These are phyloP conservation scores for Podaxis sp. DNA, from an alignment of 768 basidiomycete genomes.

Conservation along the genomic window DNA sequence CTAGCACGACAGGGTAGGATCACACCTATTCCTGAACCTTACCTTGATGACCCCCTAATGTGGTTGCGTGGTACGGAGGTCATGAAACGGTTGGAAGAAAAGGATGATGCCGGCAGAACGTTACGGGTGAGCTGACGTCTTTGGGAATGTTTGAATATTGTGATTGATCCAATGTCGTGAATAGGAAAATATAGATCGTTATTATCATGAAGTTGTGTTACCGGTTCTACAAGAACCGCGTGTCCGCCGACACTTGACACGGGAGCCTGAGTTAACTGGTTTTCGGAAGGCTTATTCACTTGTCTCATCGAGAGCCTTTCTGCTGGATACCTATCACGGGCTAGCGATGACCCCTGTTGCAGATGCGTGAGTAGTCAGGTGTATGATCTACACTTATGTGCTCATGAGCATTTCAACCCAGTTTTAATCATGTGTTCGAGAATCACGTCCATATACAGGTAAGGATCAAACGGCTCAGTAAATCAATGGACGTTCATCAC, in stretches of 20 bases:
- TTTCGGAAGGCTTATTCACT: constrained; percentile 59
- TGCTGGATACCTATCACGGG: constrained; percentile 79
- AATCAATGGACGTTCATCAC: constrained; percentile 13
- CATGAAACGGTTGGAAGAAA: constrained; percentile 36
- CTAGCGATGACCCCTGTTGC: constrained; percentile 85
- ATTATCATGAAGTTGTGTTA: constrained; percentile 36
- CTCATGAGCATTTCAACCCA: constrained; percentile 26
- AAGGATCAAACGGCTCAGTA: constrained; percentile 18
- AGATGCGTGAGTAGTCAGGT: constrained; percentile 58
- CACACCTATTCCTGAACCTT: not conserved
- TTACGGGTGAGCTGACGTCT: not conserved
- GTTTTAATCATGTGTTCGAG: constrained; percentile 72
- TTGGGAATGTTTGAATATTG: not conserved
- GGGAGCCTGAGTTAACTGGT: constrained; percentile 31
- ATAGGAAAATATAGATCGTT: constrained; percentile 35
- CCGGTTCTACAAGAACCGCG: constrained; percentile 28
- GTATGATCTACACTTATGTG: constrained; percentile 2
- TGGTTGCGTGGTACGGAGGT: constrained; percentile 22
- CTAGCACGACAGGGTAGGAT: constrained; percentile 17
- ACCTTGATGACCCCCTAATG: not conserved
- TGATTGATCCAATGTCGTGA: constrained; percentile 7
- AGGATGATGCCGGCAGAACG: constrained; percentile 33
- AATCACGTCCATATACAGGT: constrained; percentile 79
- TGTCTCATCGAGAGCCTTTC: constrained; percentile 81
- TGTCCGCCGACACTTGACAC: constrained; percentile 12